Evolutionary conservation across 2,329 filamentous ascomycete species (phyloP).

Genomic region (Cyphellophora europaea): DNA sequence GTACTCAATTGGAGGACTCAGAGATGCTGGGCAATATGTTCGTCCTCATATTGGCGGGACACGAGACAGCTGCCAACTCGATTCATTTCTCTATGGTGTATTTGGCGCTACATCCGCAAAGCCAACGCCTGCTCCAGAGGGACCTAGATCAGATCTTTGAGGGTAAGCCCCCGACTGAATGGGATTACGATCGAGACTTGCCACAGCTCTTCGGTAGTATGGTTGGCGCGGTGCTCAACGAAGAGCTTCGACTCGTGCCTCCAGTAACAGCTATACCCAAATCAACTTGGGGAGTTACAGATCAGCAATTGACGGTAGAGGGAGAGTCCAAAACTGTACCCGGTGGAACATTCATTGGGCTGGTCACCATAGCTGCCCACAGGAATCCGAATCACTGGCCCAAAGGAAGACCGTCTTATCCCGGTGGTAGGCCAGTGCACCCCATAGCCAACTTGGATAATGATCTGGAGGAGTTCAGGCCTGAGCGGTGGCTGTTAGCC

Average conservation of each 20-base stretch:
- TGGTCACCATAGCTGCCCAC: constrained; percentile 50
- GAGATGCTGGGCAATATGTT: constrained; percentile 27
- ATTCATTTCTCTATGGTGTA: constrained; percentile 62
- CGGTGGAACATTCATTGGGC: constrained; percentile 42
- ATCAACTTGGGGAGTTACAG: constrained; percentile 32
- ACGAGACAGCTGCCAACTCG: constrained; percentile 71
- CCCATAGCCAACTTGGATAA: constrained; percentile 25
- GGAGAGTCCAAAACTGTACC: constrained; percentile 53
- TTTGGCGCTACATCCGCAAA: constrained; percentile 55
- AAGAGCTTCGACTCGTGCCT: constrained; percentile 64
- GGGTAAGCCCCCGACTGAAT: constrained; percentile 38
- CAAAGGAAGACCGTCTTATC: constrained; percentile 28
- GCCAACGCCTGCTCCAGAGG: constrained; percentile 57
- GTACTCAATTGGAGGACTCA: constrained; percentile 12
- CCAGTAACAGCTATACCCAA: constrained; percentile 67
- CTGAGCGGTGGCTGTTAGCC: constrained; percentile 59
- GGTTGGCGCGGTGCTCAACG: constrained; percentile 67
- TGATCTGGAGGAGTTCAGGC: constrained; percentile 60
- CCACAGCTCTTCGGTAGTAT: constrained; percentile 59
- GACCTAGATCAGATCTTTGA: constrained; percentile 58
- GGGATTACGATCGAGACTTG: constrained; percentile 62
- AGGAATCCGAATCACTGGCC: constrained; percentile 69
- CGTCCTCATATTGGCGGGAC: constrained; percentile 58
- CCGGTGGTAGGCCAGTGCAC: constrained; percentile 24
- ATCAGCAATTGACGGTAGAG: constrained; percentile 49